phyloP scores from a whole-genome alignment of 257 asterid species.

The Euphrasia confusa region DNA sequence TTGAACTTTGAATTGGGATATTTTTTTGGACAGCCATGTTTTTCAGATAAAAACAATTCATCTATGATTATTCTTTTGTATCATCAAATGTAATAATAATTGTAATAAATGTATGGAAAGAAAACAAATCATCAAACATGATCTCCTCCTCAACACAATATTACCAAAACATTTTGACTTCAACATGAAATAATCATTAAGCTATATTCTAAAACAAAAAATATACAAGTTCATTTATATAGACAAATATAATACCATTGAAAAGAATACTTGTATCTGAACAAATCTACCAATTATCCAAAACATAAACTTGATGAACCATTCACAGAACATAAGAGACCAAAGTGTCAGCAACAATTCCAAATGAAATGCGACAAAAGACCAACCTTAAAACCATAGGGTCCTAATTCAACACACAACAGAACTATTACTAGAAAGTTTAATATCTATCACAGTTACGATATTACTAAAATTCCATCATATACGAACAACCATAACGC shows the following conservation, averaged over 20 bases:
- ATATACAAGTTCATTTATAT: too few relatives aligned
- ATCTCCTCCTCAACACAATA: too few relatives aligned
- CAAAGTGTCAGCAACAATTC: slow-evolving; percentile 5
- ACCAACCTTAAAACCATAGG: slow-evolving; percentile 5
- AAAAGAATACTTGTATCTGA: not conserved
- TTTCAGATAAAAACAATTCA: too few relatives aligned
- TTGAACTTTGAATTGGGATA: too few relatives aligned
- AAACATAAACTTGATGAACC: slow-evolving; percentile 14
- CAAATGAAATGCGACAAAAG: not conserved
- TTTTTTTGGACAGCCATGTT: too few relatives aligned
- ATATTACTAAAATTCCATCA: slow-evolving; percentile 18
- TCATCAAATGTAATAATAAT: too few relatives aligned
- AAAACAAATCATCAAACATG: too few relatives aligned
- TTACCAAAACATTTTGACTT: too few relatives aligned
- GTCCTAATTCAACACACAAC: slow-evolving; percentile 5
- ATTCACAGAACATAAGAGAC: not conserved
- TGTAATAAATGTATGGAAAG: too few relatives aligned
- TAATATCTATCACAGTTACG: slow-evolving; percentile 11
- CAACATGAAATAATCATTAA: too few relatives aligned
- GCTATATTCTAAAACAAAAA: too few relatives aligned
- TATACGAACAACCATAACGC: slow-evolving; percentile 14
- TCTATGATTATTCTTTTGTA: too few relatives aligned
- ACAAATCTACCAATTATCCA: not conserved
- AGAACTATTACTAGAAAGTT: slow-evolving; percentile 22
- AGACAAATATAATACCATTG: not conserved